Evolutionary conservation across 2,329 filamentous ascomycete genomes (phyloP).

Genomic region (Colletotrichum camelliae): DNA sequence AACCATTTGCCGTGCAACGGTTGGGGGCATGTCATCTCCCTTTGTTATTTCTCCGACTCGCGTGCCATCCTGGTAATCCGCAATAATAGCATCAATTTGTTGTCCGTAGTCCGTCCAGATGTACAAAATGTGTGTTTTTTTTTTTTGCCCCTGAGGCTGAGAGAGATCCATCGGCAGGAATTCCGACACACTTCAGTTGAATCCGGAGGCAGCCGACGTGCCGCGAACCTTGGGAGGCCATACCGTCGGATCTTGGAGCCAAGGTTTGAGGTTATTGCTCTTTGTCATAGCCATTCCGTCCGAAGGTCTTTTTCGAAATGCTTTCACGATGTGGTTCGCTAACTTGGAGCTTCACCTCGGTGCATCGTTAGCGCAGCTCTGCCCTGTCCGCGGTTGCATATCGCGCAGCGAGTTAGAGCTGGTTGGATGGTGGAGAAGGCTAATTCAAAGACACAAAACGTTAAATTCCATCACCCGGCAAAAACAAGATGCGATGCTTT

Average conservation of each 20-base stretch:
- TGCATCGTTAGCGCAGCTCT: neutral
- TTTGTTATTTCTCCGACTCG: conserved; percentile 19
- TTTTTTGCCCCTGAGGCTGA: neutral
- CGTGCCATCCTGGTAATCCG: neutral
- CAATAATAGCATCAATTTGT: neutral
- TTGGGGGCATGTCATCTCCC: conserved; percentile 5
- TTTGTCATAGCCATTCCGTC: neutral
- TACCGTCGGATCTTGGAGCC: neutral
- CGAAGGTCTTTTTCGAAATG: neutral
- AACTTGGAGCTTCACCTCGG: conserved; percentile 1
- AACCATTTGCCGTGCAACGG: neutral
- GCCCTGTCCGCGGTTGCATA: neutral
- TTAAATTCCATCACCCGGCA: conserved; percentile 6
- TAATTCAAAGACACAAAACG: conserved; percentile 12
- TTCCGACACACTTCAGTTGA: neutral
- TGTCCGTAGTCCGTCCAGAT: neutral
- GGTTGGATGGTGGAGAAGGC: neutral
- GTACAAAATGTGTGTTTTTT: neutral
- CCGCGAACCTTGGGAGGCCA: neutral
- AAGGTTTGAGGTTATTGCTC: neutral
- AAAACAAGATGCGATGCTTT: conserved; percentile 1
- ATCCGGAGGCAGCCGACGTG: conserved; percentile 4
- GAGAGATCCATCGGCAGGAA: neutral
- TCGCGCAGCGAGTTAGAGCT: conserved; percentile 7
- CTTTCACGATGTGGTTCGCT: neutral